Evolutionary conservation across 805 yeast genomes (phyloP), one percentile per base, ranked within the genome.

Genomic region (Kluyveromyces aestuarii): DNA sequence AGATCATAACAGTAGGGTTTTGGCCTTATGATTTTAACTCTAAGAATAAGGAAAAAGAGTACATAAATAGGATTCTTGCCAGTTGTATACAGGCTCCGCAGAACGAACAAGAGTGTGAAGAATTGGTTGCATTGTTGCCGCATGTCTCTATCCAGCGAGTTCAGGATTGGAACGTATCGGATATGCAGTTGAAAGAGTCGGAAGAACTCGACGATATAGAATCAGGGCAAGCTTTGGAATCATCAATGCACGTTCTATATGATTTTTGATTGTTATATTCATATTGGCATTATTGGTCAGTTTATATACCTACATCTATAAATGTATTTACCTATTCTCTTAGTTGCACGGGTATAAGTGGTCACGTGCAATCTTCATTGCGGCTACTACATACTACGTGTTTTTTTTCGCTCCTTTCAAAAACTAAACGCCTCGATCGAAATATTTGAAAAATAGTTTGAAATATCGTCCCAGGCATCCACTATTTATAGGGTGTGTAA

Each of bases 71-170:
- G 17, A 48, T 59, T 16, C 64, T 64, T 21, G 59, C 54, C 14
- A 62, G 60, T 19, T 50, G 70, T 33, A 58, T 54, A 11, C 43
- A 50, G 2, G 45, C 66, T 16, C 44, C 69, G 62, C 27, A 64
- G 67, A 52, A 62, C 54, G 56, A 66, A 52, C 41, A 41, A 33
- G 61, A 59, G 21, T 43, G 45, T 33, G 30, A 35, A 11, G 39
- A 43, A 6, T 19, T 16, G n/a, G 17, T 43, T 11, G 10, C 21
- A n/a, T 2, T 27, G 10, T 19, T 43, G 39, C 45, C 45, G 9
- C 36, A 33, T 17, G 45, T 27, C 11, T 37, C 27, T 14, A 33
- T 30, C 16, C 36, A 25, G 39, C 19, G n/a, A 13, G 18, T 33
- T 14, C 13, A n/a, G 37, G 16, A 40, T 14, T 18, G 8, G 19